A percentile compares a stretch with the other conserved stretches of the same genome.
These are phyloP conservation scores for Diaporthe destruens DNA, from an alignment of 2,329 filamentous ascomycete genomes.

Conservation along the genomic window DNA sequence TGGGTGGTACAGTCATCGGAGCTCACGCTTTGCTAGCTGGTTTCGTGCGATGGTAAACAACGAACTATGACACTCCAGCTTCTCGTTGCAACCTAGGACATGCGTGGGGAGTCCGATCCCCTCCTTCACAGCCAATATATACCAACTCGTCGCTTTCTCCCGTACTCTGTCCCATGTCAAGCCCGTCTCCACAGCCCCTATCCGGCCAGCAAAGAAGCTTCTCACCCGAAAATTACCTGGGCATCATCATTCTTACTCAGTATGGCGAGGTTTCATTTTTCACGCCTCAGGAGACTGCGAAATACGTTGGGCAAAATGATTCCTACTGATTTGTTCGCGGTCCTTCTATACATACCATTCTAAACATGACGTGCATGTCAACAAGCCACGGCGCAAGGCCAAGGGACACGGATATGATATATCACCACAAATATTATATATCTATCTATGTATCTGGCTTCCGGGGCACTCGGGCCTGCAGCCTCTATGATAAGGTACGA, in stretches of 20 bases:
- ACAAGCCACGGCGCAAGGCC: background rate
- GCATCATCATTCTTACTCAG: background rate
- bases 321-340: constrained; percentile 19
- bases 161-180: constrained; percentile 1
- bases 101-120: constrained; percentile 32
- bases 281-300: constrained; percentile 32
- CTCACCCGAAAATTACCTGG: background rate
- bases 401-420: background rate
- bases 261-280: constrained; percentile 16
- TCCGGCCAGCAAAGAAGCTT: background rate
- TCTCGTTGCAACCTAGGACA: constrained; percentile 7
- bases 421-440: constrained; percentile 2
- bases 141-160: constrained; percentile 1
- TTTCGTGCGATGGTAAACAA: constrained; percentile 24
- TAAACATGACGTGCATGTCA: background rate
- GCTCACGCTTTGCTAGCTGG: constrained; percentile 21
- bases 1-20: constrained; percentile 21
- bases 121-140: constrained; percentile 2
- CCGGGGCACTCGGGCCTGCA: constrained; percentile 1
- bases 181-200: constrained; percentile 1
- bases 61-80: background rate
- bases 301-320: constrained; percentile 21
- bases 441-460: constrained; percentile 26
- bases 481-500: constrained; percentile 30
- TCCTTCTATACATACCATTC: constrained; percentile 38